Evolutionary conservation across 1,284 basidiomycete genomes (phyloP).

Genomic region (Schizophyllum commune): DNA sequence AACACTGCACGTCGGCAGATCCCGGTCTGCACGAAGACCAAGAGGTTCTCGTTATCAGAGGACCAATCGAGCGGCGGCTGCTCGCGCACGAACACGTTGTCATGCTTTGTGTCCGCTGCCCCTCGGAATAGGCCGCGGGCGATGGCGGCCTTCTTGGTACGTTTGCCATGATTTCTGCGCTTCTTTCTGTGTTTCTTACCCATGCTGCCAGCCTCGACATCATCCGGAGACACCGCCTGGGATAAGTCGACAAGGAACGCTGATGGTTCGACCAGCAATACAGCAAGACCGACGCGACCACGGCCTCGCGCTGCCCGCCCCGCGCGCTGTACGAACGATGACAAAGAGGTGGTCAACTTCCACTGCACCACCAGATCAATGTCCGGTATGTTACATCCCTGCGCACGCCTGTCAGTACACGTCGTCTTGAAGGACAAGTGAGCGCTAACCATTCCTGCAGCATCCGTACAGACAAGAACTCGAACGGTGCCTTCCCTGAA

Average conservation of each 20-base stretch:
- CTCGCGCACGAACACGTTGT: background rate
- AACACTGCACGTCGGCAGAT: background rate
- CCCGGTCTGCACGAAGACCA: background rate
- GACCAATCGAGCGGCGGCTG: background rate
- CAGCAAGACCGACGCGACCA: constrained; percentile 15
- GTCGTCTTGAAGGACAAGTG: too few species aligned
- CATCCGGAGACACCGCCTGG: too few species aligned
- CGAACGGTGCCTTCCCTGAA: constrained; percentile 20
- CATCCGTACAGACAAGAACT: constrained; percentile 26
- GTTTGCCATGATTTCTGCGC: too few species aligned
- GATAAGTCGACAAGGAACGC: background rate
- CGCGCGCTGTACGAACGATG: constrained; percentile 23
- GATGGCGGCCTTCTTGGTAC: too few species aligned
- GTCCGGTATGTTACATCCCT: constrained; percentile 27
- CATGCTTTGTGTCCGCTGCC: too few species aligned
- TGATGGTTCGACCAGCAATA: constrained; percentile 19
- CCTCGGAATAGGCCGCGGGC: too few species aligned
- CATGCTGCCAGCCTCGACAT: too few species aligned
- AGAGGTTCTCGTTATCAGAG: background rate
- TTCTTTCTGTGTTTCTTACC: too few species aligned
- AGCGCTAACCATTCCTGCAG: constrained; percentile 29
- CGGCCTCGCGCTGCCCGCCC: constrained; percentile 18
- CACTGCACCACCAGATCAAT: constrained; percentile 28
- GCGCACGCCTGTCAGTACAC: too few species aligned
- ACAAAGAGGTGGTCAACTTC: constrained; percentile 21